phyloP scores from a whole-genome alignment of 306 rosid species.

The Fragaria iinumae region DNA sequence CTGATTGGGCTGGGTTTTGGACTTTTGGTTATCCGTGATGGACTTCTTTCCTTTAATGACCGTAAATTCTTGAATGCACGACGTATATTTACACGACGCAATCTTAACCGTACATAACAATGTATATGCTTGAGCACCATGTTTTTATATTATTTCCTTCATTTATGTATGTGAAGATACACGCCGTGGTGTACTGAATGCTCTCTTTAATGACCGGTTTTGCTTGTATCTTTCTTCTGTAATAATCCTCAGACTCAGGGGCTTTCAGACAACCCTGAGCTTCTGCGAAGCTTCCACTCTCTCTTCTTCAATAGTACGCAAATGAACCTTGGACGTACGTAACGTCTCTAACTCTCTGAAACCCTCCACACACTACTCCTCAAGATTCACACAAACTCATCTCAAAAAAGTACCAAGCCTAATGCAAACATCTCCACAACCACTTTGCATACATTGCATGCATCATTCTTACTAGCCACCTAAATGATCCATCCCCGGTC shows the following conservation, averaged over 20 bases:
- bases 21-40: no score
- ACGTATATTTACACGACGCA: no score
- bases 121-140: no score
- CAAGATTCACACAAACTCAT: neutral
- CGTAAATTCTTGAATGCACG: no score
- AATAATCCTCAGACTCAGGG: neutral
- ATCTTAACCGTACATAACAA: no score
- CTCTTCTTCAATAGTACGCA: neutral
- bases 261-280: neutral
- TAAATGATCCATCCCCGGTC: constrained; percentile 32
- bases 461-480: neutral
- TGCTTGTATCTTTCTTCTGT: neutral
- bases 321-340: neutral
- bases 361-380: neutral
- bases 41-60: no score
- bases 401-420: neutral
- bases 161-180: no score
- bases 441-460: neutral
- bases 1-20: no score
- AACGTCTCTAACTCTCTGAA: neutral
- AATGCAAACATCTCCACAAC: neutral
- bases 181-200: no score
- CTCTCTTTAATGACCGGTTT: neutral
- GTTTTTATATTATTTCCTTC: no score
- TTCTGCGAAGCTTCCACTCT: constrained; percentile 25